Evolutionary conservation across 2,329 filamentous ascomycete species (phyloP), one percentile per base, ranked within the genome.

Genomic region (Blastomyces parvus): DNA sequence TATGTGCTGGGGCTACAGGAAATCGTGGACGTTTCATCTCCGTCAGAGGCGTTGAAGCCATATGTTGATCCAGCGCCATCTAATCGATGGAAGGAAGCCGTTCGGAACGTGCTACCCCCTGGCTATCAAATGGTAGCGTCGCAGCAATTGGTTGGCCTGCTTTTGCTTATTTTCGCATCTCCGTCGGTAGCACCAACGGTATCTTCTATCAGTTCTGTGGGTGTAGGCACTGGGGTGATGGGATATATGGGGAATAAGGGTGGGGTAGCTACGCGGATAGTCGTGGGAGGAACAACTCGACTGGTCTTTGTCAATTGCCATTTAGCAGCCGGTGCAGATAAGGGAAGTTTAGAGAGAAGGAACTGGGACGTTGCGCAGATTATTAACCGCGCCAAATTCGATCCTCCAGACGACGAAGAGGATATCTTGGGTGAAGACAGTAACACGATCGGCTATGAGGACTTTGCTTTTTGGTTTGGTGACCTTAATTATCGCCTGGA

Each of bases 191-290:
- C 85, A 0, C 82, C 86, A 0, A 88, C 87, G 2, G 84, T 97
- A 69, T 89, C 86, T 66, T 89, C 90, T 59, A 85, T 96, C 68
- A 95, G 90, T 74, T 91, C 88, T 1, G 86, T 86, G 4, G 88
- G 85, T 63, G 88, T 97, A 8, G 93, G 92, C 0, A 99, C 94
- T 0, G 94, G 94, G 0, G 76, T 97, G 53, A 84, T 95, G 76
- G 93, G 93, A 0, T 96, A 96, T 71, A 88, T 97, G 79, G 94
- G 94, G 11, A 99, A 99, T 75, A 99, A 99, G 74, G 94, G 94
- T 1, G 93, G 90, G 3, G 88, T 96, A 0, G 85, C 88, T 2
- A 88, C 89, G 3, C 84, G 93, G 25, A 79, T 99, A 3, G 81
- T 99, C 0, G 78, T 99, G 0, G 94, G 93, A 1, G 94, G 97